phyloP scores from a whole-genome alignment of 352 stramenopile species.

The Globisporangium nodosum region DNA sequence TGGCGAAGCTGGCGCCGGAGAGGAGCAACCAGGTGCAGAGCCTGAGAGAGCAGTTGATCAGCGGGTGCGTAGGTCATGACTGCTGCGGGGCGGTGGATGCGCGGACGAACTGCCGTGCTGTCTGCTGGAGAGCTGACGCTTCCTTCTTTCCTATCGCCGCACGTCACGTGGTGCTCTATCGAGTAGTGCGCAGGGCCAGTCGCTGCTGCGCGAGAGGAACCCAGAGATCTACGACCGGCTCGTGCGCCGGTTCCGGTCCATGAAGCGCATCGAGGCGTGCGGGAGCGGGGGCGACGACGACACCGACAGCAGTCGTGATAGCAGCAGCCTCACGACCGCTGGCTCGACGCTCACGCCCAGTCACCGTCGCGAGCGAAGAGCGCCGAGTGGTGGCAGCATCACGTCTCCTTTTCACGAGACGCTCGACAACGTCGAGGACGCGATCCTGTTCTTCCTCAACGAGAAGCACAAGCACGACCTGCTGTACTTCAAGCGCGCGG shows the following conservation, averaged over 20 bases:
- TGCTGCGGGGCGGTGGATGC: too few relatives aligned
- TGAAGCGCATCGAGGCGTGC: constrained; percentile 12
- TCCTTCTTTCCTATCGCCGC: too few relatives aligned
- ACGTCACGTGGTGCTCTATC: neutral
- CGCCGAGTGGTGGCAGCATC: neutral
- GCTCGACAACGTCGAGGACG: constrained; percentile 44
- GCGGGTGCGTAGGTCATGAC: too few relatives aligned
- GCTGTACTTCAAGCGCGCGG: constrained; percentile 53
- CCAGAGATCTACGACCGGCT: constrained; percentile 30
- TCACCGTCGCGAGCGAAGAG: neutral
- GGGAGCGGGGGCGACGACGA: neutral
- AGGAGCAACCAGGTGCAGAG: too few relatives aligned
- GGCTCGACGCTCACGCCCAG: neutral
- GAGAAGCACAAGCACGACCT: constrained; percentile 67
- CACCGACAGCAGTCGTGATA: constrained; percentile 1
- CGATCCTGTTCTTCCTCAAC: constrained; percentile 62
- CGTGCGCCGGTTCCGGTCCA: constrained; percentile 18
- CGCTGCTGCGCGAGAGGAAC: constrained; percentile 29
- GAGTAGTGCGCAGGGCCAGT: constrained; percentile 2
- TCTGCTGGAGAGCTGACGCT: too few relatives aligned
- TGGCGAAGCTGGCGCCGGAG: too few relatives aligned
- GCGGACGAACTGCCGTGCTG: too few relatives aligned
- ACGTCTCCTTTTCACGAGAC: neutral
- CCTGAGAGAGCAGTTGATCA: too few relatives aligned
- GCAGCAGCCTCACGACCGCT: neutral